These are phyloP conservation scores for Psophocarpus tetragonolobus DNA, from an alignment of 306 rosid genomes.

Conservation along the genomic window DNA sequence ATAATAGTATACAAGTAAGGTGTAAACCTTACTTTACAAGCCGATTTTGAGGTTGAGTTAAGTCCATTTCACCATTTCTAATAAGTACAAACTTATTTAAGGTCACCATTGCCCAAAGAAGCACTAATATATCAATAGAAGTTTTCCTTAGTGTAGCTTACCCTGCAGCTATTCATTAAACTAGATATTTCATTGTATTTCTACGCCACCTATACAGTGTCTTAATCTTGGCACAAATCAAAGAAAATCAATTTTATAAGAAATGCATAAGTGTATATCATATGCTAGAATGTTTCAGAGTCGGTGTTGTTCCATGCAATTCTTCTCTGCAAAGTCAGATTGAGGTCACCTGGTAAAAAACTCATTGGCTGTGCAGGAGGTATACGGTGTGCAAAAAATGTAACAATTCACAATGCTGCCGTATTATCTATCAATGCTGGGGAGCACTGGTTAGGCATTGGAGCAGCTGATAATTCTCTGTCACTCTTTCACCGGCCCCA, in stretches of 20 bases:
- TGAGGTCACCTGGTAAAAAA: slow-evolving; percentile 16
- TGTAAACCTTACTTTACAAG: no score
- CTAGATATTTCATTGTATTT: slow-evolving; percentile 11
- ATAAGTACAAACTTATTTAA: slow-evolving; percentile 6
- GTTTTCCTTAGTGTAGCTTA: neutral
- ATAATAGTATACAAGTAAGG: no score
- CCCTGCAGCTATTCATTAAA: slow-evolving; percentile 20
- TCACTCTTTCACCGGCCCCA: slow-evolving; percentile 98
- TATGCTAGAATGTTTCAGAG: slow-evolving; percentile 21
- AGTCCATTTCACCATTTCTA: no score
- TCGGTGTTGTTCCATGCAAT: neutral
- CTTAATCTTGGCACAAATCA: slow-evolving; percentile 20
- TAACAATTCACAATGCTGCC: slow-evolving; percentile 79
- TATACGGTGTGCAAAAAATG: slow-evolving; percentile 84
- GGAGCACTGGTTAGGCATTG: slow-evolving; percentile 98
- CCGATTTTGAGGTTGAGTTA: no score
- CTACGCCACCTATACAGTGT: neutral
- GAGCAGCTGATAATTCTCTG: slow-evolving; percentile 97
- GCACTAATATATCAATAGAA: slow-evolving; percentile 7
- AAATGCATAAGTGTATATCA: slow-evolving; percentile 2
- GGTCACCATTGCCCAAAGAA: slow-evolving; percentile 19
- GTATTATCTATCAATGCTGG: slow-evolving; percentile 91
- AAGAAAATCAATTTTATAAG: neutral
- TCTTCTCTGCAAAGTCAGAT: slow-evolving; percentile 22
- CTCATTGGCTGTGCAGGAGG: slow-evolving; percentile 62